These are phyloP conservation scores for Penicillium arizonense DNA, from an alignment of 495 filamentous ascomycete genomes.

Conservation along the genomic window DNA sequence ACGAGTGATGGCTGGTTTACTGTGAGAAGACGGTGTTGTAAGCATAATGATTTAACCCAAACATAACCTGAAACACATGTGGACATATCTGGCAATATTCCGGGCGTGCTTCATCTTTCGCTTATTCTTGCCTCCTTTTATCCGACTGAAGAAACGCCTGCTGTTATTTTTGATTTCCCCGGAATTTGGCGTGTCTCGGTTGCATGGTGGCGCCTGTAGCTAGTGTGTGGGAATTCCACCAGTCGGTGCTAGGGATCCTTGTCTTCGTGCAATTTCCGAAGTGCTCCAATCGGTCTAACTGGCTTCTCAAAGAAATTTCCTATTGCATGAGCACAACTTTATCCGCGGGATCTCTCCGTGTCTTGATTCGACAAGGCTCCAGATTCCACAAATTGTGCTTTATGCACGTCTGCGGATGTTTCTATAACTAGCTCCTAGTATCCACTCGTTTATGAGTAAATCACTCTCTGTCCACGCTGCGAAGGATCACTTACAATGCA, in stretches of 20 bases:
- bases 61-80: too few species aligned
- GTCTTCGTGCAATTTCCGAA: neutral
- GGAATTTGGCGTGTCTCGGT: neutral
- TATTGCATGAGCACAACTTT: neutral
- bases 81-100: too few species aligned
- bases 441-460: neutral
- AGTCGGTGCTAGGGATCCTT: constrained; percentile 9
- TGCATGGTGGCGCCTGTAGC: constrained; percentile 1
- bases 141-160: constrained; percentile 10
- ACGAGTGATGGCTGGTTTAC: constrained; percentile 38
- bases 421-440: neutral
- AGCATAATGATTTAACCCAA: too few species aligned
- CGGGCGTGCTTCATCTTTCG: too few species aligned
- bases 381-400: constrained; percentile 9
- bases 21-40: constrained; percentile 15
- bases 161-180: neutral
- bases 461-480: neutral
- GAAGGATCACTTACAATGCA: constrained; percentile 3
- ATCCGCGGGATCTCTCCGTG: neutral
- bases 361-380: neutral
- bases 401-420: too few species aligned
- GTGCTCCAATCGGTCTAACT: neutral
- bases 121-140: neutral
- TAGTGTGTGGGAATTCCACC: constrained; percentile 10
- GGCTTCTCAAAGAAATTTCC: neutral